Evolutionary conservation across 331 rosid species (phyloP), one percentile per base, ranked within the genome.

Genomic region (Quercus lobata): DNA sequence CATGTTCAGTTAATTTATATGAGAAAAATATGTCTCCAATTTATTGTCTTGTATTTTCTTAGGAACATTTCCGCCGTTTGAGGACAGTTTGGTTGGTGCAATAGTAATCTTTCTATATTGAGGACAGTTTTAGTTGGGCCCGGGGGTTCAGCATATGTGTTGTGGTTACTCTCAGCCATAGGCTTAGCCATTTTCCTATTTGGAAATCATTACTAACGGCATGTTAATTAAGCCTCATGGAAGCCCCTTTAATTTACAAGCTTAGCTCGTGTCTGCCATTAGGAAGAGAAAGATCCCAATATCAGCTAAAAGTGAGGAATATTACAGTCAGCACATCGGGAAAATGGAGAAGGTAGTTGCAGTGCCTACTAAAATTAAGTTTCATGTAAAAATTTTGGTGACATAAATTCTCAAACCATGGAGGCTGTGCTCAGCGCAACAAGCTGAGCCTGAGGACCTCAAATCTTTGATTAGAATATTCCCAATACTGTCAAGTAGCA

Each of bases 371-470:
- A 76, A 84, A 46, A 41, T 41, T 2, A 46, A 76, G 81, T 21
- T 84, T 76, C 72, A 76, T 82, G 84, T 78, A 49, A 49, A 49
- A 12, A 12, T 1, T 49, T 49, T 49, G 54, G 17, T 49, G 17
- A 49, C 54, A 8, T 11, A 49, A 12, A 49, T 49, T 41, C 54
- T 12, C 17, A 93, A 86, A 78, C 85, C 79, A 41, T 93, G 97
- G 97, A 87, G 77, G 10, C 72, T 91, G 16, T 87, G 92, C 87
- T 79, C 85, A 46, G 63, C 87, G 30, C 80, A 89, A 76, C 89
- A 91, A 80, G 93, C 86, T 11, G 92, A 41, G 12, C 46, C 12
- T 41, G 92, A 93, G 73, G 91, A 89, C 65, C 79, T 93, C 12
- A 93, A 89, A 63, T 68, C 80, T 1, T 8, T 89, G 3, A 34